Evolutionary conservation across 495 filamentous ascomycete species (phyloP), one percentile per base, ranked within the genome.

Genomic region (Penicillium nucicola): DNA sequence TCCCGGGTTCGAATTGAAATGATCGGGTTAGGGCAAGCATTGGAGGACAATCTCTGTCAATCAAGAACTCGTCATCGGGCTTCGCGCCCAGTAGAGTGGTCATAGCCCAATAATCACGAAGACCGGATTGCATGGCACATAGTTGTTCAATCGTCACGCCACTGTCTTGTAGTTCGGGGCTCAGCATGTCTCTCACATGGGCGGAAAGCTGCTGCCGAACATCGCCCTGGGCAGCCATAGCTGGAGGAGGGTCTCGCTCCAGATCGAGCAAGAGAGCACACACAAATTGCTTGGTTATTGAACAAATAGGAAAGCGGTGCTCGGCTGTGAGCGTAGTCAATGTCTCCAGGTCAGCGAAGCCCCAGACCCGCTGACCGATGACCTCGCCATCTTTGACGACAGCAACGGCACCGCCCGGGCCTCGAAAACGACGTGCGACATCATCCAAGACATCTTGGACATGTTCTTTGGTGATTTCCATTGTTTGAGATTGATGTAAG

Each of bases 51-150:
- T 65, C 62, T 18, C 57, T 46, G 8, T 50, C 52, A 2, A 67
- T 39, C 18, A 52, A 45, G 25, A 68, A 70, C 33, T 59, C 50
- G 4, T 57, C 65, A 0, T 67, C 67, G 2, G 67, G 65, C 20
- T 61, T 58, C 1, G 61, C 48, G 0, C 67, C 67, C 64, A 59
- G 62, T 10, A 70, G 54, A 12, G 57, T 55, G 2, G 67, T 67
- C 65, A 70, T 61, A 4, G 64, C 64, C 64, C 66, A 70, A 28
- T 70, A 70, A 34, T 70, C 67, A 4, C 67, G 63, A 18, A 70
- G 37, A 5, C 67, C 67, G 0, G 67, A 68, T 31, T 70, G 67
- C 46, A 62, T 70, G 45, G 65, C 45, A 23, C 50, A 58, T 9
- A 70, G 48, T 30, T 65, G 53, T 1, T 67, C 37, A 6, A 70